Conservation (phyloP, 164 flowering plant species). For the Vitis rupestris region DNA sequence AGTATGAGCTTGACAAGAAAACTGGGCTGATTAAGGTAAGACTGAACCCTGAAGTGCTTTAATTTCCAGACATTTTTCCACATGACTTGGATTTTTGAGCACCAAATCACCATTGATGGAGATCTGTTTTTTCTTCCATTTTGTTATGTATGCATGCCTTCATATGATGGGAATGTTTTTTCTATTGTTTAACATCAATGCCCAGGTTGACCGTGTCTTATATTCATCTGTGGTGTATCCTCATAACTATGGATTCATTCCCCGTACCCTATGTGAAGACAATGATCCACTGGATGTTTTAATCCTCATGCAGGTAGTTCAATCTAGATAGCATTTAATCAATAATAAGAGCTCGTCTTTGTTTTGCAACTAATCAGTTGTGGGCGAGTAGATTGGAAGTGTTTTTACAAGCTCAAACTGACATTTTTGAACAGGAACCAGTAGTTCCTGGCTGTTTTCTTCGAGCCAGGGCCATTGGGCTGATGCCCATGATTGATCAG, state of each 20-base stretch:
- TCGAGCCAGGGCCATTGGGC: conserved; percentile 64
- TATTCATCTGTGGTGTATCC: conserved; percentile 81
- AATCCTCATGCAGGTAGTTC: conserved; percentile 51
- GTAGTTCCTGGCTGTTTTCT: conserved; percentile 73
- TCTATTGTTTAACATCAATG: conserved; percentile 1
- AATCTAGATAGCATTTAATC: conserved; percentile 24
- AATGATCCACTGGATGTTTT: conserved; percentile 76
- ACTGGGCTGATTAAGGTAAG: conserved; percentile 42
- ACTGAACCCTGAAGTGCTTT: neutral
- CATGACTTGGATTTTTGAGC: neutral
- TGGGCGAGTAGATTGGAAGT: neutral
- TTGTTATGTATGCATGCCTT: too few species aligned
- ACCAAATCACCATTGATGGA: neutral
- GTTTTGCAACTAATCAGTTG: too few species aligned
- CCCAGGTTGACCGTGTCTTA: conserved; percentile 65
- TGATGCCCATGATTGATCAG: conserved; percentile 67
- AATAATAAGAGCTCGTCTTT: neutral
- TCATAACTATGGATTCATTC: conserved; percentile 29
- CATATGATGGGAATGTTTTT: neutral
- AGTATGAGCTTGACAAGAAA: conserved; percentile 47
- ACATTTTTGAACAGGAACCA: conserved; percentile 46
- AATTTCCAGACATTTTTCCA: neutral
- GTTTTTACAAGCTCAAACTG: neutral
- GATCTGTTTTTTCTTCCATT: neutral
- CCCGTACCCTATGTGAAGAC: conserved; percentile 69